Percentiles rank a stretch among this genome's conserved stretches.
Evolutionary conservation across 495 filamentous ascomycete species (phyloP).

Genomic region (Melanomma pulvis-pyrius): DNA sequence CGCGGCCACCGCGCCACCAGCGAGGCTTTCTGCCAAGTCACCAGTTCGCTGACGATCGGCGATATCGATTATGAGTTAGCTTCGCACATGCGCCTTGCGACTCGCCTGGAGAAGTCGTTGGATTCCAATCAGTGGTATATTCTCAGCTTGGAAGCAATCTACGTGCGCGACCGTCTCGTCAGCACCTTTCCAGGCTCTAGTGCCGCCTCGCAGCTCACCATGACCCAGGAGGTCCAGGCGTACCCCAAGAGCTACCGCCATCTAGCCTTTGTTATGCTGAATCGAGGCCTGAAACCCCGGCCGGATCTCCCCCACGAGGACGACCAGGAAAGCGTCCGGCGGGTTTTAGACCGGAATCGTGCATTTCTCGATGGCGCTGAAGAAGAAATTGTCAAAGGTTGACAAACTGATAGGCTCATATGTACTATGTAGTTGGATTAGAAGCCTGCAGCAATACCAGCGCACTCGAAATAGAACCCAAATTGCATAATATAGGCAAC

Average conservation of each 20-base stretch:
- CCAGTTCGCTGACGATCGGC: conserved; percentile 8
- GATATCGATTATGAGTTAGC: conserved; percentile 11
- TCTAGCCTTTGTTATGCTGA: conserved; percentile 11
- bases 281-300: conserved; percentile 10
- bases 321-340: conserved; percentile 10
- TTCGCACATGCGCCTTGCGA: conserved; percentile 16
- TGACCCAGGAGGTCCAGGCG: conserved; percentile 3
- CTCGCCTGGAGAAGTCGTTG: conserved; percentile 5
- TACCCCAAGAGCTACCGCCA: conserved; percentile 12
- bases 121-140: not conserved
- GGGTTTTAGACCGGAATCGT: conserved; percentile 10
- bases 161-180: conserved; percentile 6
- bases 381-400: too few relatives aligned
- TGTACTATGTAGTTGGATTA: too few relatives aligned
- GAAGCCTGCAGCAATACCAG: too few relatives aligned
- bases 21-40: conserved; percentile 12
- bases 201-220: conserved; percentile 1
- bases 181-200: conserved; percentile 7
- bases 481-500: too few relatives aligned
- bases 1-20: conserved; percentile 3
- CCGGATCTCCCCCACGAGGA: conserved; percentile 13
- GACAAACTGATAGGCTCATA: too few relatives aligned
- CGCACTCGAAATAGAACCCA: too few relatives aligned
- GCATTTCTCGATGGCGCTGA: conserved; percentile 6
- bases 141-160: conserved; percentile 7